Evolutionary conservation across 225 moss, liverwort and hornwort species (phyloP).

Genomic region (Ulota crispa): DNA sequence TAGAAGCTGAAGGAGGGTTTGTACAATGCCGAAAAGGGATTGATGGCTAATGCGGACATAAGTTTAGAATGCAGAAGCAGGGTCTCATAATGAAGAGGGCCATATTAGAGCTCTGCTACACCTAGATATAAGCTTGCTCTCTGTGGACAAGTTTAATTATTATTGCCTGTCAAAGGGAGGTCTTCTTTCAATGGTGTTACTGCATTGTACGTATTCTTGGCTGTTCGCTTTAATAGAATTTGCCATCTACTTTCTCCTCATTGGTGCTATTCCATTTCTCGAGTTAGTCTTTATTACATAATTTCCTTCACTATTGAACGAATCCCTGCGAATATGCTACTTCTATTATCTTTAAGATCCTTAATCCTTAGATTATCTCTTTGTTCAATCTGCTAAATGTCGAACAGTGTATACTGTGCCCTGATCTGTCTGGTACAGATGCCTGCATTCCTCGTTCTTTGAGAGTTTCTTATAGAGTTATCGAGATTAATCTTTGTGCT

Average conservation of each 20-base stretch:
- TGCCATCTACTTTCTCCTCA: conserved; percentile 26
- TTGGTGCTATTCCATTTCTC: neutral
- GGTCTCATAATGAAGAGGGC: conserved; percentile 29
- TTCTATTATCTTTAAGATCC: neutral
- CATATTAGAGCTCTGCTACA: conserved; percentile 30
- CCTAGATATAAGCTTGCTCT: conserved; percentile 37
- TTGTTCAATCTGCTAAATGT: neutral
- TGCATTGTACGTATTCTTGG: conserved; percentile 32
- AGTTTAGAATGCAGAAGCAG: conserved; percentile 37
- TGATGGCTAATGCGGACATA: conserved; percentile 32
- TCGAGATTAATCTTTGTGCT: neutral
- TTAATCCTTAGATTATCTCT: neutral
- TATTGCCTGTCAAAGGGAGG: conserved; percentile 22
- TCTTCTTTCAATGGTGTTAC: conserved; percentile 29
- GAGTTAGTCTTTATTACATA: neutral
- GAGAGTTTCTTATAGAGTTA: neutral
- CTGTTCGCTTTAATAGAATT: conserved; percentile 40
- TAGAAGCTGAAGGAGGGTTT: conserved; percentile 37
- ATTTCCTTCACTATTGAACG: neutral
- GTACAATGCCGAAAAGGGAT: conserved; percentile 46
- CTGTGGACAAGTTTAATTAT: conserved; percentile 24
- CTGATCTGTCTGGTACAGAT: neutral
- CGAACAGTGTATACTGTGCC: neutral
- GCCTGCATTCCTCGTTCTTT: neutral
- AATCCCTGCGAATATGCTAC: neutral